Evolutionary conservation across 768 basidiomycete species (phyloP).

Genomic region (Pluteus cervinus): DNA sequence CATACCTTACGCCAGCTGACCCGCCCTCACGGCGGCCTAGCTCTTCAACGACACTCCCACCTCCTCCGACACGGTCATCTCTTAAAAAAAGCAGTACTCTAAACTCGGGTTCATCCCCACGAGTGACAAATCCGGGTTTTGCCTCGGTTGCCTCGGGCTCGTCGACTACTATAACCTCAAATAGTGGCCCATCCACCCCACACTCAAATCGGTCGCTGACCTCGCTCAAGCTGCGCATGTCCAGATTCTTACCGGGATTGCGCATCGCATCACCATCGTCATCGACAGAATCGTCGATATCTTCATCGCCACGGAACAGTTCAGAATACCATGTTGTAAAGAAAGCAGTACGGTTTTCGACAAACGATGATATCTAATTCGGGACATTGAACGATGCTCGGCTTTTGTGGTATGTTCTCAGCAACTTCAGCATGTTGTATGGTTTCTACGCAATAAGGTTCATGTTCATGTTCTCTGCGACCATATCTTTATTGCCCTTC

Average conservation of each 20-base stretch:
- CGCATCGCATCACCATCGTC: conserved; percentile 34
- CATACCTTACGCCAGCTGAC: too few species aligned
- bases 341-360: conserved; percentile 63
- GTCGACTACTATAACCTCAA: conserved; percentile 43
- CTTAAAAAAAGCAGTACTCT: conserved; percentile 48
- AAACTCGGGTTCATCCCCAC: conserved; percentile 32
- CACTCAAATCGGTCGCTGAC: conserved; percentile 29
- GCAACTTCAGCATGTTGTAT: too few species aligned
- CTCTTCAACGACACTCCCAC: conserved; percentile 33
- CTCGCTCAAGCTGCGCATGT: conserved; percentile 40
- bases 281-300: conserved; percentile 24
- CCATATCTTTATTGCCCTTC: too few species aligned
- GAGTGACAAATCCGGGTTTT: conserved; percentile 24
- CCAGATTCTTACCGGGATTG: conserved; percentile 41
- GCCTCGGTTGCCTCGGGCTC: conserved; percentile 40
- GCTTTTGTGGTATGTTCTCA: too few species aligned
- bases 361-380: too few species aligned
- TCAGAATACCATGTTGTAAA: conserved; percentile 34
- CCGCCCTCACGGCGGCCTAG: conserved; percentile 10
- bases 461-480: too few species aligned
- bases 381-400: too few species aligned
- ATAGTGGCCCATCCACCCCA: conserved; percentile 21
- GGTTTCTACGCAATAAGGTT: too few species aligned
- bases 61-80: conserved; percentile 58
- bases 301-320: too few species aligned